Base-by-base conservation (phyloP, 352 stramenopile species). In the Pythium guiyangense region DNA sequence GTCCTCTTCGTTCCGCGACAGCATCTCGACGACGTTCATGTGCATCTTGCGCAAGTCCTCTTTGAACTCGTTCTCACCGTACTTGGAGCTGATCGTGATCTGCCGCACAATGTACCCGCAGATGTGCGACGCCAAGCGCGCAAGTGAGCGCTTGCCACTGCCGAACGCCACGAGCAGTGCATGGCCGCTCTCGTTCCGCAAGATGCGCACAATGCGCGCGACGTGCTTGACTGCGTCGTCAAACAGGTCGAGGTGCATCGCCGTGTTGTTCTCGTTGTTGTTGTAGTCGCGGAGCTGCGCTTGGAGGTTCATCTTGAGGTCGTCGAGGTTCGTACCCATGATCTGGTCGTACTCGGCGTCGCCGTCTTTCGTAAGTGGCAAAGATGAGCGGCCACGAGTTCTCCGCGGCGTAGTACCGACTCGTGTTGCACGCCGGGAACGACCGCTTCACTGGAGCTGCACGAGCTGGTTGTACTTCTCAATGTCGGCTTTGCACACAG, bases 151-250 rank as follows among this genome's bases (percentile, higher is more conserved):
- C 61, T 98, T 98, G 27, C 96, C 96, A 37, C 73, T 96, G 17
- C 96, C 95, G 29, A 17, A 98, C 92, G 62, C 96, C 96, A 98
- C 92, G 10, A 98, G 74, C 59, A 98, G 66, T 0, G 94, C 94
- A 62, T 98, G 94, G 11, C 81, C 84, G 51, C 79, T 90, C 63
- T 93, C 80, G 27, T 91, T 96, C 8, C 79, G 77, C 42, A 99
- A 58, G 49, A 99, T 98, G 44, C 96, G 90, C 27, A 97, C 84
- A 54, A 99, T 98, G 3, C 96, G 80, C 44, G 91, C 91, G 20
- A 98, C 87, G 60, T 99, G 96, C 64, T 97, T 97, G 49, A 99
- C 95, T 10, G 94, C 96, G 63, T 99, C 95, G 49, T 98, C 94
- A 68, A 99, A 99, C 0, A 99, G 72, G 55, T 98, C 93, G 11